These are phyloP conservation scores for Syzygium syzygioides DNA, from an alignment of 441 rosid genomes.

Conservation along the genomic window DNA sequence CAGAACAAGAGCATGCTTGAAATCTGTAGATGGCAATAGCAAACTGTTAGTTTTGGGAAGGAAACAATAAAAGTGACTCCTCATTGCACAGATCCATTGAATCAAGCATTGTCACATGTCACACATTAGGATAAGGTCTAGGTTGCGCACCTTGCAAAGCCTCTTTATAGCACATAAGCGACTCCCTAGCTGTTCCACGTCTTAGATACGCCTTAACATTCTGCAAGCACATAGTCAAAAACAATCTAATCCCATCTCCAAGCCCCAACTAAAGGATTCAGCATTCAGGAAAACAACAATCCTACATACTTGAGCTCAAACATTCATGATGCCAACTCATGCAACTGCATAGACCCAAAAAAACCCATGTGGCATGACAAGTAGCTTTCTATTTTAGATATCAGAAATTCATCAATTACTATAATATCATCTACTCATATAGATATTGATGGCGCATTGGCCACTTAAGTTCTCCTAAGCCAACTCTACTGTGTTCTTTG, in stretches of 20 bases:
- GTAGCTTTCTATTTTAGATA: neutral
- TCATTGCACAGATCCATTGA: neutral
- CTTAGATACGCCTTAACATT: conserved; percentile 94
- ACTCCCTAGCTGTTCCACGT: conserved; percentile 92
- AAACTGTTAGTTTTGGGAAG: neutral
- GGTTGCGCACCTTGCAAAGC: conserved; percentile 62
- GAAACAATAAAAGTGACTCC: neutral
- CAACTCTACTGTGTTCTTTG: neutral
- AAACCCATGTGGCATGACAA: neutral
- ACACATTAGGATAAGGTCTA: neutral
- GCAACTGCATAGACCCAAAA: neutral
- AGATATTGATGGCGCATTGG: neutral
- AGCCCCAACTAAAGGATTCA: neutral
- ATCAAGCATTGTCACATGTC: neutral
- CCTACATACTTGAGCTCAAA: neutral
- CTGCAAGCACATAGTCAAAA: conserved; percentile 26
- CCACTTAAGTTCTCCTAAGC: neutral
- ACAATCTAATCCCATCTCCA: neutral
- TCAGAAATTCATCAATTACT: neutral
- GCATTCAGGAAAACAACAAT: neutral
- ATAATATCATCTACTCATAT: neutral
- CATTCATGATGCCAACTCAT: neutral
- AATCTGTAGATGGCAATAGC: conserved; percentile 44
- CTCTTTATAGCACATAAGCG: conserved; percentile 68
- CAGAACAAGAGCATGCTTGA: conserved; percentile 78